Conservation (phyloP, 2,329 filamentous ascomycete species). For the Talaromyces sp. region DNA sequence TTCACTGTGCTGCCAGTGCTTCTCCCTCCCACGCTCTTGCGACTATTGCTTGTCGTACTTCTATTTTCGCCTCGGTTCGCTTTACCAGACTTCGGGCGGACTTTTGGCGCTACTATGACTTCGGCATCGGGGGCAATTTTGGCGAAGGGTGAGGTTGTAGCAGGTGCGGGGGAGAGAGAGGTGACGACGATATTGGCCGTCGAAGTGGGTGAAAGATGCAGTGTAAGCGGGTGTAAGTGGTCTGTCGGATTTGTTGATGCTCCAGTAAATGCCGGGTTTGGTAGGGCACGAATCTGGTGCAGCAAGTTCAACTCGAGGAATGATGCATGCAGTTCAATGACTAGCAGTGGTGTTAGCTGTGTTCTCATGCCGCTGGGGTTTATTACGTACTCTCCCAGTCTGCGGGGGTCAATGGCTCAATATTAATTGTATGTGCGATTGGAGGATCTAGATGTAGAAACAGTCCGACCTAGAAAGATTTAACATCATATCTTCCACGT, state of each 20-base stretch:
- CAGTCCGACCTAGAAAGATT: constrained; percentile 48
- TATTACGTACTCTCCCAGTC: constrained; percentile 77
- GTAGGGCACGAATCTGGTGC: constrained; percentile 85
- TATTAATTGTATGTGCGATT: constrained; percentile 87
- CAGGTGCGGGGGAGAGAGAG: constrained; percentile 70
- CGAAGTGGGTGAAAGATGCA: constrained; percentile 91
- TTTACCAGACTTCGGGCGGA: constrained; percentile 64
- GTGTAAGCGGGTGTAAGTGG: constrained; percentile 71
- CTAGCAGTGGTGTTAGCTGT: constrained; percentile 24
- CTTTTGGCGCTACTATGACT: constrained; percentile 94
- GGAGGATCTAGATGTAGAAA: constrained; percentile 83
- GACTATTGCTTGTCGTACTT: constrained; percentile 63
- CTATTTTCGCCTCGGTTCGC: constrained; percentile 78
- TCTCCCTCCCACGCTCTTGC: constrained; percentile 65
- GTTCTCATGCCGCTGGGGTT: background rate
- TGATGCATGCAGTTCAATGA: constrained; percentile 93
- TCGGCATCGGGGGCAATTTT: constrained; percentile 93
- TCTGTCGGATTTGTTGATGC: constrained; percentile 47
- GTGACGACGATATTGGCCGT: constrained; percentile 87
- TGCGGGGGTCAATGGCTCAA: constrained; percentile 88
- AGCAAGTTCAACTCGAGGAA: constrained; percentile 93
- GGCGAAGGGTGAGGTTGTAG: constrained; percentile 69
- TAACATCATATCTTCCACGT: background rate
- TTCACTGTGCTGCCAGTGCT: constrained; percentile 69
- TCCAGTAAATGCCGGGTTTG: constrained; percentile 66